Percentiles rank a stretch among this genome's conserved stretches.
Conservation (phyloP, 73 alveolate genomes). For the Paramecium biaurelia region DNA sequence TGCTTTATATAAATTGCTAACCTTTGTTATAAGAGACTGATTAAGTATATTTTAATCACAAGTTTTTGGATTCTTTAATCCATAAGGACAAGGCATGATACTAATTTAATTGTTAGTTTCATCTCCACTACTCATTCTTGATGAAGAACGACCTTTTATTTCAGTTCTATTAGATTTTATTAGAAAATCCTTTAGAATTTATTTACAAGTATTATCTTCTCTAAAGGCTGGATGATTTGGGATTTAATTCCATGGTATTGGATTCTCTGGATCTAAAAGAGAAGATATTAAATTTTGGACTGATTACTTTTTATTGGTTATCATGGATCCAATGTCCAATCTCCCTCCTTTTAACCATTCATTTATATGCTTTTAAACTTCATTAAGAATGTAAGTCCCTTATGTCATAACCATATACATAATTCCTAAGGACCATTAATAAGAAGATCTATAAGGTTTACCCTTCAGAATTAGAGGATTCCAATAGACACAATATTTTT, state of each 20-base stretch:
- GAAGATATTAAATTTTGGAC: not conserved
- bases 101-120: not conserved
- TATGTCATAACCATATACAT: slow-evolving; percentile 29
- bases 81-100: slow-evolving; percentile 29
- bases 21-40: slow-evolving; percentile 12
- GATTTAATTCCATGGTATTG: slow-evolving; percentile 24
- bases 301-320: not conserved
- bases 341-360: slow-evolving; percentile 29
- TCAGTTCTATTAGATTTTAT: not conserved
- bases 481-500: slow-evolving; percentile 40
- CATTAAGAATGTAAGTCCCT: not conserved
- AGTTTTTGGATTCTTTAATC: not conserved
- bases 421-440: slow-evolving; percentile 12
- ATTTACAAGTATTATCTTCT: not conserved
- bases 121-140: slow-evolving; percentile 17
- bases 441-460: not conserved
- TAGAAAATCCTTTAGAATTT: not conserved
- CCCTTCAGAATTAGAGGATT: slow-evolving; percentile 46
- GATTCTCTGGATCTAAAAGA: slow-evolving; percentile 44
- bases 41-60: not conserved
- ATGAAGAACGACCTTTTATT: not conserved
- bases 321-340: not conserved
- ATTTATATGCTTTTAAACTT: not conserved
- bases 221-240: slow-evolving; percentile 48
- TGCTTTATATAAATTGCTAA: not conserved